Percentiles rank a stretch among this genome's conserved stretches.
Conservation (phyloP, 441 rosid species). For the Populus hybrid region DNA sequence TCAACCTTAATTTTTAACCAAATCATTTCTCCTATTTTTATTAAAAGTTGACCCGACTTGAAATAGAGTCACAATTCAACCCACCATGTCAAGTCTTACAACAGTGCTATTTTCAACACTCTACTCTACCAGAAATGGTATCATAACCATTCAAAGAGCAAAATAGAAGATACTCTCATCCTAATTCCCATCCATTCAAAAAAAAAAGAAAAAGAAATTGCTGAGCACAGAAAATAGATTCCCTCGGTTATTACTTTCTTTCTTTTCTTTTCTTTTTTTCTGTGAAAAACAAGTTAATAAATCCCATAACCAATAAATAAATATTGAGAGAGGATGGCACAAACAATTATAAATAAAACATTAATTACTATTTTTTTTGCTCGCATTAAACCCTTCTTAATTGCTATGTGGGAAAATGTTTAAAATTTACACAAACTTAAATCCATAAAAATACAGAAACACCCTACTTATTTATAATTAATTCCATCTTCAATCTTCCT, state of each 20-base stretch:
- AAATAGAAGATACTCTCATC: background rate
- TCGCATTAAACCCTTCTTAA: no score
- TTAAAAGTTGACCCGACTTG: no score
- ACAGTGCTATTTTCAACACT: background rate
- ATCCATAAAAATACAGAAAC: background rate
- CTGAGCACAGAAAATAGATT: background rate
- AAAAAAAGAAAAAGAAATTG: no score
- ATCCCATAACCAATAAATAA: background rate
- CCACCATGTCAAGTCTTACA: background rate
- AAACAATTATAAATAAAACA: background rate
- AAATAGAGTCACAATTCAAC: no score
- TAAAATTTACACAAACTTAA: background rate
- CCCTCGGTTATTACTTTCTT: background rate
- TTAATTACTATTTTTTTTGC: no score
- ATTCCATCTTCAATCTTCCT: no score
- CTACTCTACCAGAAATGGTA: background rate
- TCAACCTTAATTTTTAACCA: no score
- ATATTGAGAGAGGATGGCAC: background rate
- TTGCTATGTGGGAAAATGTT: no score
- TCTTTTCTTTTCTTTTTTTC: no score
- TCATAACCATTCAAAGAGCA: no score
- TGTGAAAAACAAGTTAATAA: background rate
- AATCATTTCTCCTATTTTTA: no score
- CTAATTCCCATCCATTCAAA: background rate
- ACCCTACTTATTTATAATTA: background rate